Evolutionary conservation across 202 grass and related monocot genomes (phyloP), one percentile per base, ranked within the genome.

Genomic region (Carex sylvatica): DNA sequence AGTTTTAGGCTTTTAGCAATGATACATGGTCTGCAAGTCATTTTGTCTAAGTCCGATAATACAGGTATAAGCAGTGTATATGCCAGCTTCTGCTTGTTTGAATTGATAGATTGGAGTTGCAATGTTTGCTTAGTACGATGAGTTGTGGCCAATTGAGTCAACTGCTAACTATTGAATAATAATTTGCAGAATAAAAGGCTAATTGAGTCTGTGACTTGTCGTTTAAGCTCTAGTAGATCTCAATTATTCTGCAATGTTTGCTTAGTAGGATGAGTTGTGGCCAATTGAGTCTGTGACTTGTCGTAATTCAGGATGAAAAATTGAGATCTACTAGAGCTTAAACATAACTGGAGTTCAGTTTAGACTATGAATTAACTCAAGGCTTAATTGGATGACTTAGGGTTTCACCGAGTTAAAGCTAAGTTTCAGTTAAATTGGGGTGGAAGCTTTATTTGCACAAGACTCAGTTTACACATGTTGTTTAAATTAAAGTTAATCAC

Each of bases 81-180:
- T 70, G 35, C 70, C 42, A 65, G 62, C 11, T 65, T 65, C 11
- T 65, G 70, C 44, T 52, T 73, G 12, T 73, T 73, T 73, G 44
- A 73, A 72, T 22, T 49, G 69, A 51, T 51, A 26, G 70, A 26
- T 73, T 10, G 20, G 44, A 51, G 20, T 23, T 22, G 11, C 5
- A 6, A 72, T 72, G 69, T 20, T 26, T 49, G 68, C 46, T 20
- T 72, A 24, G 20, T 49, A 47, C 42, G 69, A 69, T 69, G 65
- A 36, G 13, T 8, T 18, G 15, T 67, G 65, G 31, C 14, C 65
- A 63, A 18, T 36, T n/a, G 13, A 14, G 26, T 36, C 65, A 36
- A 33, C 65, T 35, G 13, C 35, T 14, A 36, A 67, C 16, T 18
- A 6, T 68, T 31, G 31, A 38, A 38, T 68, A 38, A 9, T 72